A percentile compares a stretch with the other conserved stretches of the same genome.
These are phyloP conservation scores for Malus fusca DNA, from an alignment of 306 rosid species.

Conservation along the genomic window DNA sequence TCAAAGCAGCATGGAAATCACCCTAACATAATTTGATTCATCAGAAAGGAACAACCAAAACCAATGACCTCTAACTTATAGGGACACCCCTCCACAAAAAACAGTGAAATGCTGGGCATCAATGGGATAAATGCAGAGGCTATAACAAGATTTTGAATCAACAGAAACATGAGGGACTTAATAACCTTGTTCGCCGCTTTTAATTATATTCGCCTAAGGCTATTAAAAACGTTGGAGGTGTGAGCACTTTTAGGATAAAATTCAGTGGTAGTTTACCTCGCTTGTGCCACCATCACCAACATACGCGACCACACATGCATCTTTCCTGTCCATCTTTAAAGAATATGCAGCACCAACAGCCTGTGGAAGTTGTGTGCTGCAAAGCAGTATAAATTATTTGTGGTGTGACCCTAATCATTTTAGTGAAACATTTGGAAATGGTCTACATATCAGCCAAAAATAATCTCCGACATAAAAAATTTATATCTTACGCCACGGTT, in stretches of 20 bases:
- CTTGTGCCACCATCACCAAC: slow-evolving; percentile 97
- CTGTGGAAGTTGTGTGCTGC: slow-evolving; percentile 78
- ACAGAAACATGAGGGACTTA: neutral
- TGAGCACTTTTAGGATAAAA: neutral
- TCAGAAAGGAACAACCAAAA: slow-evolving; percentile 14
- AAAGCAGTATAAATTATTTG: slow-evolving; percentile 11
- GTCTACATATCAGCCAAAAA: neutral
- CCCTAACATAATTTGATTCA: slow-evolving; percentile 43
- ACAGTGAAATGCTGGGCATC: neutral
- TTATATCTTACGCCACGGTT: slow-evolving; percentile 66
- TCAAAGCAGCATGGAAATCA: slow-evolving; percentile 89
- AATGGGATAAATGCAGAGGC: neutral
- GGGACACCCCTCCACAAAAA: neutral
- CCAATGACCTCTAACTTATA: neutral
- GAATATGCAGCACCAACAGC: slow-evolving; percentile 99
- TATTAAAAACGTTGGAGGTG: neutral
- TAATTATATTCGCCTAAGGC: neutral
- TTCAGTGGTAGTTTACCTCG: slow-evolving; percentile 46
- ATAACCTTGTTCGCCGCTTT: neutral
- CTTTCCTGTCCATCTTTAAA: slow-evolving; percentile 72
- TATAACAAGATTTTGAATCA: neutral
- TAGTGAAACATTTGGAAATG: neutral
- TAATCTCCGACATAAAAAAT: neutral
- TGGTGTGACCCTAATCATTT: neutral
- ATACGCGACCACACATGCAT: slow-evolving; percentile 77